Evolutionary conservation across 768 basidiomycete genomes (phyloP).

Genomic region (Psilocybe cubensis): DNA sequence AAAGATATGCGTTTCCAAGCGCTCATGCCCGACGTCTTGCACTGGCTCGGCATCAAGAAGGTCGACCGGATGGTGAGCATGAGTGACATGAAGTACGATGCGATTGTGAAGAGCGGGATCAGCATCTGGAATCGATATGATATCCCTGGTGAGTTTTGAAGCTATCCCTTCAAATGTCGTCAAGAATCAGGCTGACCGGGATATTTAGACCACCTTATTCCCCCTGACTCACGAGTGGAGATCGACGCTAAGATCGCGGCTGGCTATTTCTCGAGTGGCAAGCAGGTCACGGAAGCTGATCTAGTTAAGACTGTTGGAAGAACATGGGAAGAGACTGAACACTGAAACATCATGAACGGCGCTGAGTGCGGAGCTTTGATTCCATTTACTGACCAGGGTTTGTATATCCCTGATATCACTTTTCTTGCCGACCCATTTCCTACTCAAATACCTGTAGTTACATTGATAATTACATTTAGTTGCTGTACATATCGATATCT

Average conservation of each 20-base stretch:
- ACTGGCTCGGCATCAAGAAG: slow-evolving; percentile 93
- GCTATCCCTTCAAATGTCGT: too few relatives aligned
- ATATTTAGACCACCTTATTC: slow-evolving; percentile 76
- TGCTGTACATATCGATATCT: too few relatives aligned
- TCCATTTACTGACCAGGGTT: too few relatives aligned
- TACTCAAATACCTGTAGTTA: too few relatives aligned
- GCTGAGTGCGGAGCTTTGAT: too few relatives aligned
- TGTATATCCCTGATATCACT: too few relatives aligned
- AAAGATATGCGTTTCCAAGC: slow-evolving; percentile 96
- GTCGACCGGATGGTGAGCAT: slow-evolving; percentile 90
- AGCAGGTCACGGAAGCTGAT: slow-evolving; percentile 77
- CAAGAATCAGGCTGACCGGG: too few relatives aligned
- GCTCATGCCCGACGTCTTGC: slow-evolving; percentile 94
- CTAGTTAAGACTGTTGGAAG: slow-evolving; percentile 85
- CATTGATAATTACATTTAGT: too few relatives aligned
- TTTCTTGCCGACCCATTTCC: too few relatives aligned
- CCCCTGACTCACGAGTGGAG: slow-evolving; percentile 89
- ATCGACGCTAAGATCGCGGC: slow-evolving; percentile 97
- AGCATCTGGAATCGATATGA: slow-evolving; percentile 83
- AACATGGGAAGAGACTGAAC: slow-evolving; percentile 90
- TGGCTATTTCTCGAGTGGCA: slow-evolving; percentile 87
- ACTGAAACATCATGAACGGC: too few relatives aligned
- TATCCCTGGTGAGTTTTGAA: slow-evolving; percentile 76
- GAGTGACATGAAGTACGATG: slow-evolving; percentile 97
- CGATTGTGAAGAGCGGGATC: slow-evolving; percentile 89